A percentile compares a stretch with the other conserved stretches of the same genome.
phyloP scores from a whole-genome alignment of 768 basidiomycete species.

The Pleurotus salmoneostramineus region DNA sequence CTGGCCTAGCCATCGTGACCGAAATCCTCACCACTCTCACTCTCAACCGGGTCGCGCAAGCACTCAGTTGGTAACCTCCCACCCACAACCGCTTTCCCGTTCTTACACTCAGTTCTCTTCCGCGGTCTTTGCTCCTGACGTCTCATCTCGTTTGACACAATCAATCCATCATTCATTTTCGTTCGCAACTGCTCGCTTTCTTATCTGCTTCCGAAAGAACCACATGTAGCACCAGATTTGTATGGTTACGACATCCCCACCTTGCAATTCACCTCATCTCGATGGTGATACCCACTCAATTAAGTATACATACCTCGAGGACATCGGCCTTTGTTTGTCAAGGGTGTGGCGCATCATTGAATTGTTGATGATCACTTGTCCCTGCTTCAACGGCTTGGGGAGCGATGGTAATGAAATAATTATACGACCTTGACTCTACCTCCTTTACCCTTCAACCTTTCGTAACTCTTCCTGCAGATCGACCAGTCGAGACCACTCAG shows the following conservation, averaged over 20 bases:
- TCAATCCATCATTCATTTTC: conserved; percentile 8
- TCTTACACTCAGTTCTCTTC: conserved; percentile 3
- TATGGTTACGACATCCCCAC: conserved; percentile 2
- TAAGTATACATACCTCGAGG: neutral
- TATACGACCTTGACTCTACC: neutral
- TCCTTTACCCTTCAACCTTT: conserved; percentile 21
- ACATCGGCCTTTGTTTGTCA: neutral
- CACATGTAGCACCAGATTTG: conserved; percentile 4
- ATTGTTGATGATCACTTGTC: too few species aligned
- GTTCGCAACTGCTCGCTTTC: conserved; percentile 8
- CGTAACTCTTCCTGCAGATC: conserved; percentile 65
- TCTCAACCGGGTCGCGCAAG: conserved; percentile 67
- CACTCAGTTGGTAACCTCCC: conserved; percentile 46
- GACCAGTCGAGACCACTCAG: conserved; percentile 72
- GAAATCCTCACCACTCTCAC: conserved; percentile 75
- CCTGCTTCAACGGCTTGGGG: neutral
- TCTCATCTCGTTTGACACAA: conserved; percentile 1
- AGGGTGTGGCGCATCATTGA: too few species aligned
- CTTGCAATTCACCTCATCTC: neutral
- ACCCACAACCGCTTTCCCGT: neutral
- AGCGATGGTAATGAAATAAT: neutral
- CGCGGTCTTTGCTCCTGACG: conserved; percentile 2
- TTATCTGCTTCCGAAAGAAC: neutral
- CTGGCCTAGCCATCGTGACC: conserved; percentile 61
- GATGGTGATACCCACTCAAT: neutral